Evolutionary conservation across 2,329 filamentous ascomycete species (phyloP), one percentile per base, ranked within the genome.

Genomic region (Pyrenochaeta sp.): DNA sequence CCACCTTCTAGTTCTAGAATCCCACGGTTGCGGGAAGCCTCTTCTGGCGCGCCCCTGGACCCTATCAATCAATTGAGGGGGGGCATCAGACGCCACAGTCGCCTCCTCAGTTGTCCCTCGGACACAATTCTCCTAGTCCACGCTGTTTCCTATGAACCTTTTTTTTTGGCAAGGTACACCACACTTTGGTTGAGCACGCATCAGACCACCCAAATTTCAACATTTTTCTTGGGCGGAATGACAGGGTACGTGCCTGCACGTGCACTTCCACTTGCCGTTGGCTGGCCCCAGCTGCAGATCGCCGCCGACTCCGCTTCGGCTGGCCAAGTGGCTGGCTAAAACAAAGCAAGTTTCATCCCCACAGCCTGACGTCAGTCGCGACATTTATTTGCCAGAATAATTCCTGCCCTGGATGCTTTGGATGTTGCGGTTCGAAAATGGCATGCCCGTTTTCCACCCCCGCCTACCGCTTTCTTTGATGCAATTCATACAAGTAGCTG

Each of bases 1-100:
- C 51, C 55, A 58, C 55, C 60, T 63, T 57, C 60, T 55, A 36
- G 27, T 61, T 61, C 42, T 36, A 51, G 54, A 58, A 32, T 54
- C 35, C 57, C 49, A 33, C 27, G 35, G 49, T 45, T 27, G 20
- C 57, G 53, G 53, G 1, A 14, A 12, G 12, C 11, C 10, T 39
- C 30, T 30, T 45, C 15, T 43, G 50, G 21, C 45, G 49, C n/a
- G 47, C 35, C 23, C 23, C 23, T 49, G 42, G 45, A 51, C 42
- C 51, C 46, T 52, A n/a, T n/a, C n/a, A n/a, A n/a, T 39, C 23
- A 29, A 43, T 23, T 36, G 44, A 54, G 45, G 51, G 45, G 49
- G 45, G 51, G 45, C 46, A 35, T 15, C n/a, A 20, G 32, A 48
- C 46, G 52, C 55, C 58, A 61, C 55, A 40, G 36, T 41, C 36